Base-by-base conservation (phyloP, 2,329 filamentous ascomycete species). In the Setomelanomma holmii region DNA sequence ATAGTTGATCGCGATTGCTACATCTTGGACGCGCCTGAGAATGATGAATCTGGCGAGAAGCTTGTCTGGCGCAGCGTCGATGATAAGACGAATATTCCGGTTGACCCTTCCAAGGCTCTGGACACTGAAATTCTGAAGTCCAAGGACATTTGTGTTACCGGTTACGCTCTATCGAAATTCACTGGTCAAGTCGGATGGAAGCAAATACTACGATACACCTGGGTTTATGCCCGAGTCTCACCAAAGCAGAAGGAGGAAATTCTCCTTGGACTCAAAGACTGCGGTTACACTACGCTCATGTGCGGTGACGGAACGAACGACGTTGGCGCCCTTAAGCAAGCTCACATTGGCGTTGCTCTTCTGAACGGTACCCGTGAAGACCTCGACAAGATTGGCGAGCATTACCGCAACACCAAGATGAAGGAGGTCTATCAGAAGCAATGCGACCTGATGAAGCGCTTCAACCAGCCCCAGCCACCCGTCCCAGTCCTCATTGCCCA, bases 201-300 rank as follows among this genome's bases (percentile, higher is more conserved):
- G 46, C 85, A 90, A 49, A 82, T 99, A 44, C 83, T 98, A 24
- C 89, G 93, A 43, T 85, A 98, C 76, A 87, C 93, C 12, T 99
- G 95, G 95, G 95, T 99, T 4, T 99, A 99, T 72, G 95, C 95
- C 61, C 91, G 95, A 69, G 95, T 99, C 8, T 99, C 95, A 1
- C 95, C 95, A 7, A 97, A 96, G 82, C 95, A 99, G 71, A 99
- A 99, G 80, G 95, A 99, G 76, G 93, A 98, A 48, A 98, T 99
- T 69, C 83, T 99, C n/a, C 85, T 96, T 19, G 95, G 95, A 33
- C 85, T 98, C 56, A 97, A 96, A 79, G 93, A 96, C 68, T 90
- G 91, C 79, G 95, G 95, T 43, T 99, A 99, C 80, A 97, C 95
- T 55, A 99, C 95, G 23, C 84, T 99, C 57, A 99, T 99, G 95